Conservation (phyloP, 2,329 filamentous ascomycete species). For the Phoma herbarum region DNA sequence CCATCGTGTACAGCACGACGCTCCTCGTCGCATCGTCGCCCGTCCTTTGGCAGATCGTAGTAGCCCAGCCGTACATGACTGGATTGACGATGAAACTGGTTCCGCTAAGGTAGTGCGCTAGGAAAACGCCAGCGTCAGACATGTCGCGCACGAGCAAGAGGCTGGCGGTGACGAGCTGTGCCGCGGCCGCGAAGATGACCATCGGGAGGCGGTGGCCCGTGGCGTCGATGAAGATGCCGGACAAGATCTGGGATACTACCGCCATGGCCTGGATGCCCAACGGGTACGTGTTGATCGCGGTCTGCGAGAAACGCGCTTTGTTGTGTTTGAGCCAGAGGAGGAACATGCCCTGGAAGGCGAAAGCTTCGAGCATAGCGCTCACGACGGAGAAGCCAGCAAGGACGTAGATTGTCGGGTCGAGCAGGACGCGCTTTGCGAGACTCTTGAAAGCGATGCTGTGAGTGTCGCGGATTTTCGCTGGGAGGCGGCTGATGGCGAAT, state of each 20-base stretch:
- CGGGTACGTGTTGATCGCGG: conserved; percentile 65
- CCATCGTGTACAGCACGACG: conserved; percentile 54
- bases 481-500: conserved; percentile 31
- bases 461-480: conserved; percentile 29
- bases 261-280: conserved; percentile 65
- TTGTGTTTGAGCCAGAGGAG: conserved; percentile 34
- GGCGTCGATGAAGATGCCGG: conserved; percentile 49
- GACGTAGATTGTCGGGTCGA: conserved; percentile 42
- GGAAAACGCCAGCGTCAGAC: conserved; percentile 44
- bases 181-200: conserved; percentile 38
- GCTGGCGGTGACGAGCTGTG: conserved; percentile 46
- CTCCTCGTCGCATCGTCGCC: conserved; percentile 54
- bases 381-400: conserved; percentile 50
- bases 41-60: conserved; percentile 44
- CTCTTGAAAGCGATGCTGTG: conserved; percentile 32
- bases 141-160: conserved; percentile 46
- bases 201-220: conserved; percentile 47
- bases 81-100: conserved; percentile 53
- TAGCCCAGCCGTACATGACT: conserved; percentile 52
- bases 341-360: conserved; percentile 34
- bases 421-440: conserved; percentile 29
- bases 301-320: conserved; percentile 41
- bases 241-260: conserved; percentile 57
- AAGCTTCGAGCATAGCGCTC: conserved; percentile 48
- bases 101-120: conserved; percentile 50